Evolutionary conservation across 2,329 filamentous ascomycete genomes (phyloP).

Genomic region (Ceratocystis destructans): DNA sequence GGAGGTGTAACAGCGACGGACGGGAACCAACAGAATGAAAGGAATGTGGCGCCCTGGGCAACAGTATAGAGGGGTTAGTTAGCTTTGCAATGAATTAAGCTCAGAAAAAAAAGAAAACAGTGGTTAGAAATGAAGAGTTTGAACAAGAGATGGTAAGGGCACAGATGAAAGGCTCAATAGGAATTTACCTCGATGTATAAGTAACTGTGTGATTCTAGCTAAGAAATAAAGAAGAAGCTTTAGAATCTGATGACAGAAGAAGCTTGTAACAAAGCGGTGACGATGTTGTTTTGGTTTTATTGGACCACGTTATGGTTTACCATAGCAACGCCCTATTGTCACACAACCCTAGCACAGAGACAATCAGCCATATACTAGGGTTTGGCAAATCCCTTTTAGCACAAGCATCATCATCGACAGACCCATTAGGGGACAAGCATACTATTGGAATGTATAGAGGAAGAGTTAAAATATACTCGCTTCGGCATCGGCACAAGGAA

Average conservation of each 20-base stretch:
- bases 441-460: not conserved
- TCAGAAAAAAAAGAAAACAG: not conserved
- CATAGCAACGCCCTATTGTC: constrained; percentile 3
- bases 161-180: not conserved
- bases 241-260: not conserved
- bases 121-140: not conserved
- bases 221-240: not conserved
- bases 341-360: not conserved
- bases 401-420: not conserved
- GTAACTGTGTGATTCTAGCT: not conserved
- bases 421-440: not conserved
- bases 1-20: not conserved
- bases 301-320: not conserved
- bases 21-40: not conserved
- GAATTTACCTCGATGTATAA: not conserved
- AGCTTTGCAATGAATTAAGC: not conserved
- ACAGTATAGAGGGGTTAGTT: not conserved
- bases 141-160: not conserved
- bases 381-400: no score
- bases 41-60: constrained; percentile 1
- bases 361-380: not conserved
- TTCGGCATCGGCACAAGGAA: not conserved
- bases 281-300: not conserved
- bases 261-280: not conserved
- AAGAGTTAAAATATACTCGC: not conserved